A percentile compares a stretch with the other conserved stretches of the same genome.
Conservation (phyloP, 345 rosid species). For the Eucalyptus pauciflora region DNA sequence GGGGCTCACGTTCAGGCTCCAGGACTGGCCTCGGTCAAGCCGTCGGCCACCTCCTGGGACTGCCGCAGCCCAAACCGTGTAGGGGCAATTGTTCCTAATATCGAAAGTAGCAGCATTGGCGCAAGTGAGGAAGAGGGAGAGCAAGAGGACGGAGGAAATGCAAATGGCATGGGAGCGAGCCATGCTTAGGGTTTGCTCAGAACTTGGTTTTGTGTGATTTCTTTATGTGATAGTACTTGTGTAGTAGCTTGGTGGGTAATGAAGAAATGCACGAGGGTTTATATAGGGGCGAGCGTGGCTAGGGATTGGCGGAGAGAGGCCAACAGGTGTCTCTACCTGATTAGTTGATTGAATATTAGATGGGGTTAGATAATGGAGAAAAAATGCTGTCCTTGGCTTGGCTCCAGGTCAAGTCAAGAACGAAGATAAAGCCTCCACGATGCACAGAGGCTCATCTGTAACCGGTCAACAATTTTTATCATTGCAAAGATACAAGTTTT, state of each 20-base stretch:
- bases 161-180: not conserved
- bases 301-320: not conserved
- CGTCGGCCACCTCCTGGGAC: constrained; percentile 15
- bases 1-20: not conserved
- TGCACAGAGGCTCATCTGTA: not conserved
- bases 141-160: not conserved
- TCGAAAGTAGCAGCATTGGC: constrained; percentile 2
- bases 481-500: not conserved
- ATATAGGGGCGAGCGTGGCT: not conserved
- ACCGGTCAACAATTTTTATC: not conserved
- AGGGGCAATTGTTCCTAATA: constrained; percentile 12
- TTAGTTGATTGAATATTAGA: not conserved
- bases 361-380: not conserved
- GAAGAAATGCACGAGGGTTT: not conserved
- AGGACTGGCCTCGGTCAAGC: constrained; percentile 2
- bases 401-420: not conserved
- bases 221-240: not conserved
- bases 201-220: not conserved
- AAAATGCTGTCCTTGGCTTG: not conserved
- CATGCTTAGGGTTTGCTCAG: not conserved
- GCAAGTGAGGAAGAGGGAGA: not conserved
- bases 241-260: not conserved
- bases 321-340: not conserved
- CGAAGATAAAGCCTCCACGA: not conserved
- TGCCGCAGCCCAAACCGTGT: constrained; percentile 16